Base-by-base conservation (phyloP, 306 rosid species). In the Dalbergia cochinchinensis region DNA sequence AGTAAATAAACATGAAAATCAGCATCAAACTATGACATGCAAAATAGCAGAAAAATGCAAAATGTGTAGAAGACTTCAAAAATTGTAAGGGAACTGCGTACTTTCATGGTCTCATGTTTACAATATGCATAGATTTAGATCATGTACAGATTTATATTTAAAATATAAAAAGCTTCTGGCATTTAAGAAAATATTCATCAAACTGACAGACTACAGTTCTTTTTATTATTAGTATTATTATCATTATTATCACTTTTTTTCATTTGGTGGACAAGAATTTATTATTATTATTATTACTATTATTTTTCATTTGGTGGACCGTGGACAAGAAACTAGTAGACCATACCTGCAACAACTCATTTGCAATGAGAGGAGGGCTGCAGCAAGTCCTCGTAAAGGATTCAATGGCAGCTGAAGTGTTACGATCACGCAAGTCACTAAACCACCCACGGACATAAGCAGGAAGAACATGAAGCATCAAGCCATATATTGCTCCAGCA, bases 361-460 rank as follows among this genome's bases (percentile, higher is more conserved):
- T 91, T 42, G 94, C 87, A 74, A 95, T 92, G 65, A 95, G 97
- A 80, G 92, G 86, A 44, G 99, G 99, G 79, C 99, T 92, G 84
- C 99, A 92, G 88, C 87, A 92, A 57, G 90, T 78, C 86, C 87
- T 87, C 51, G 98, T 95, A 81, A 91, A 92, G 79, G 92, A 92
- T 85, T 95, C 99, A 84, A 92, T 90, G 79, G 42, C 88, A 85
- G 85, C 78, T 61, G 86, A 89, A 20, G 71, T 72, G 60, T 88
- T 89, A 63, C 99, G 99, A 74, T 95, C 97, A 47, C 97, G 99
- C 81, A 95, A 78, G 83, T 88, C 85, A 73, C 82, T 86, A 78
- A 89, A 91, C 99, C 99, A 95, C 71, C 87, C 91, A 67, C 99
- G 94, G 48, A 95, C 95, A 83, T 92, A 95, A 69, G 99, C 99